Evolutionary conservation across 2,329 filamentous ascomycete genomes (phyloP).

Genomic region (Xylaria sp.): DNA sequence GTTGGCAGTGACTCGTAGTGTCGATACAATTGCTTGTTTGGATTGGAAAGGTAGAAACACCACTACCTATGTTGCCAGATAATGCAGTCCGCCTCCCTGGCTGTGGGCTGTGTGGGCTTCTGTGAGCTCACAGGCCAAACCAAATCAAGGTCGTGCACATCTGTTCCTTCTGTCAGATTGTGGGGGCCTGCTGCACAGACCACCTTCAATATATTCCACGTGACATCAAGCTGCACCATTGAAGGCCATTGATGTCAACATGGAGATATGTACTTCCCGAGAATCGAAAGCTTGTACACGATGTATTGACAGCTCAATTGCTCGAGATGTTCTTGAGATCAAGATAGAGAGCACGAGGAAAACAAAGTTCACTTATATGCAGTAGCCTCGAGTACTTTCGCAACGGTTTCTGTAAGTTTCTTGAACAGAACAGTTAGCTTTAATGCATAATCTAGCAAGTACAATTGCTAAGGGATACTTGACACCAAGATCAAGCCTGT

Average conservation of each 20-base stretch:
- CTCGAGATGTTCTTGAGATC: too few relatives aligned
- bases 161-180: constrained; percentile 16
- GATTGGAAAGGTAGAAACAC: constrained; percentile 11
- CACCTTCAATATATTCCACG: constrained; percentile 8
- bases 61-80: constrained; percentile 29
- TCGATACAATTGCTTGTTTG: constrained; percentile 11
- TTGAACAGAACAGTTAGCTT: neutral
- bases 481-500: too few relatives aligned
- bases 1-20: constrained; percentile 12
- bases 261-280: neutral
- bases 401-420: too few relatives aligned
- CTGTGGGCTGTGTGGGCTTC: constrained; percentile 11
- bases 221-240: constrained; percentile 1
- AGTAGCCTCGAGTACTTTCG: too few relatives aligned
- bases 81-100: constrained; percentile 20
- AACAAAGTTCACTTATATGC: too few relatives aligned
- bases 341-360: too few relatives aligned
- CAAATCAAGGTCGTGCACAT: constrained; percentile 22
- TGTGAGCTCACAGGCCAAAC: constrained; percentile 25
- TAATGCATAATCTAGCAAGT: neutral
- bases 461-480: neutral
- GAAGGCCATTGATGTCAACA: neutral
- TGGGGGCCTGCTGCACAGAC: constrained; percentile 4
- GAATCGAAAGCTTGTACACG: neutral
- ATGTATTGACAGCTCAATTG: too few relatives aligned